Evolutionary conservation across 208 protist species (phyloP), one percentile per base, ranked within the genome.

Genomic region (Acanthamoeba lenticulata): DNA sequence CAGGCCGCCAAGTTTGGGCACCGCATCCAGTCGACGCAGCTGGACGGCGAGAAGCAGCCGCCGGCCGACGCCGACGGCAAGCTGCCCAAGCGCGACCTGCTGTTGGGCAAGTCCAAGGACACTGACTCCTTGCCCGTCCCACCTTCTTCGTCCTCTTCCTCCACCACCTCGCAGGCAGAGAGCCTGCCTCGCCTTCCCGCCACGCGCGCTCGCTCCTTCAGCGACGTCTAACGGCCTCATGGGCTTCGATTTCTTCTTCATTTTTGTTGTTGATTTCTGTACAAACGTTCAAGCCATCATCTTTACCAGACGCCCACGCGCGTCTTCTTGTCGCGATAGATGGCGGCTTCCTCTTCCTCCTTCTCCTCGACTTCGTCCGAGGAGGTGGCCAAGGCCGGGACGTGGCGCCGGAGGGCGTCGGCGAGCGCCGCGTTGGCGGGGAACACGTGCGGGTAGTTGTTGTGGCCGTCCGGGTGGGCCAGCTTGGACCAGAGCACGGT

Each of bases 371-470:
- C 15, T 17, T 38, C 67, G n/a, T n/a, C n/a, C n/a, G n/a, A n/a
- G n/a, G n/a, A n/a, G n/a, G n/a, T n/a, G 0, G 9, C 32, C 6
- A 77, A 32, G 38, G 3, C 38, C 24, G 67, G 32, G 32, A 77
- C 40, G 38, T 44, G 67, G 13, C 1, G 67, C 11, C 34, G 34
- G 67, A 32, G 32, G 67, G 77, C 77, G 7, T 57, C 17, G 44
- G 29, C 44, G 44, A 88, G 77, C 45, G 47, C 5, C 77, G 79
- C 62, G 88, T 92, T 92, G 57, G 57, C 36, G 65, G 88, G 88
- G 29, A 92, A 92, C 32, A 72, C 57, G 40, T 92, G 49, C 24
- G 88, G 88, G 29, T 32, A 92, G 65, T 92, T 92, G 44, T 92
- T 92, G 62, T 55, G 57, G 36, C 88, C 88, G 65, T 92, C 55